Evolutionary conservation across 106 monocot species (phyloP).

Genomic region (Amphibolis antarctica): DNA sequence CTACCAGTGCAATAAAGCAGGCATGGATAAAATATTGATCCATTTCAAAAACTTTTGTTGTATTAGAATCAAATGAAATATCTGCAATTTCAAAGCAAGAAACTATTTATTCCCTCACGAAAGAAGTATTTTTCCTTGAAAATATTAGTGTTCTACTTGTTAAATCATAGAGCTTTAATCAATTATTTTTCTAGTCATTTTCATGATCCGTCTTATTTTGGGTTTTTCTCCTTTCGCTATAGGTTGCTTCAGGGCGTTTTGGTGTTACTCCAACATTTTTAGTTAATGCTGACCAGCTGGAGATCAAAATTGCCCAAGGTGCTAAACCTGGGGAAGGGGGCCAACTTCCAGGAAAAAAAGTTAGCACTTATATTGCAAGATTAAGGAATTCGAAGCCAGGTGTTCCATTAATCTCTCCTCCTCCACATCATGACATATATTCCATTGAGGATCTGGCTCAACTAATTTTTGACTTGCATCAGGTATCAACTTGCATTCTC

Average conservation of each 20-base stretch:
- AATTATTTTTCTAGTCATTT: no score
- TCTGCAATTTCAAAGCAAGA: no score
- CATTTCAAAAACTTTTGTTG: no score
- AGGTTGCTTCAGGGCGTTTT: constrained; percentile 99
- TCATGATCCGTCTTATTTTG: no score
- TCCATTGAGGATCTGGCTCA: constrained; percentile 99
- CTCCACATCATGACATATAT: constrained; percentile 99
- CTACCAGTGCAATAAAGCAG: constrained; percentile 99
- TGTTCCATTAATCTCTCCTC: constrained; percentile 97
- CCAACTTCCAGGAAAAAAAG: constrained; percentile 97
- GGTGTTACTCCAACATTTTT: constrained; percentile 98
- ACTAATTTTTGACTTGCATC: constrained; percentile 96
- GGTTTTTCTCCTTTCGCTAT: constrained; percentile 10
- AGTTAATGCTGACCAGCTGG: constrained; percentile 88
- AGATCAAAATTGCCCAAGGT: constrained; percentile 99
- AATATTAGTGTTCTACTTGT: no score
- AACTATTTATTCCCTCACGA: no score
- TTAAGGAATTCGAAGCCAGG: constrained; percentile 97
- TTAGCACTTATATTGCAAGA: constrained; percentile 96
- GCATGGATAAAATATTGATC: constrained; percentile 21
- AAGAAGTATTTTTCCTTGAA: no score
- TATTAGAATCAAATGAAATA: not conserved
- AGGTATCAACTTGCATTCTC: constrained; percentile 27
- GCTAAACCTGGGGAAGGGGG: constrained; percentile 99
- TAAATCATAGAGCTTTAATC: no score